These are phyloP conservation scores for Crithidia acanthocephali DNA, from an alignment of 208 protist genomes.

Conservation along the genomic window DNA sequence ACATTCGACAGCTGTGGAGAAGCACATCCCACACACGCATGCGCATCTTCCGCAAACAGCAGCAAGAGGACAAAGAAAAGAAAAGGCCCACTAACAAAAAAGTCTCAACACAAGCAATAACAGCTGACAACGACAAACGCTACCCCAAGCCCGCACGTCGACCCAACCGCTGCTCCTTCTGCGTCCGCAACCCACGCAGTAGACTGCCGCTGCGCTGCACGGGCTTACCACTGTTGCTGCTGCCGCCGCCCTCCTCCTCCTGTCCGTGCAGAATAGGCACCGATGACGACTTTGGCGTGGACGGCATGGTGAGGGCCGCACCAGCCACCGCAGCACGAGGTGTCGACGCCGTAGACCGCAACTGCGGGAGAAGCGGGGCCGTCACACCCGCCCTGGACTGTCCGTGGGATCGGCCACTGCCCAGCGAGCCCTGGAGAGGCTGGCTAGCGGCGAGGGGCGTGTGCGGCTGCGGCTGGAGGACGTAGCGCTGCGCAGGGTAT, in stretches of 20 bases:
- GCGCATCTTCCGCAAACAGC: too few species aligned
- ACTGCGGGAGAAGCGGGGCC: slow-evolving; percentile 1
- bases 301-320: neutral
- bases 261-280: neutral
- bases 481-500: neutral
- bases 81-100: too few species aligned
- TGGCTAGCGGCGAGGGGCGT: neutral
- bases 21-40: too few species aligned
- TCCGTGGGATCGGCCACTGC: neutral
- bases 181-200: slow-evolving; percentile 9
- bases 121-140: too few species aligned
- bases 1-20: too few species aligned
- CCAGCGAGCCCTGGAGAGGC: neutral
- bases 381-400: neutral
- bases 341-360: neutral
- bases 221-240: neutral
- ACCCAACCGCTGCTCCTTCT: slow-evolving; percentile 14
- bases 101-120: too few species aligned
- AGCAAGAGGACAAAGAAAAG: too few species aligned
- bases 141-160: neutral
- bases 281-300: slow-evolving; percentile 6
- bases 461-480: neutral
- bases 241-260: neutral
- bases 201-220: neutral
- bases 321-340: neutral